These are phyloP conservation scores for Trichosporon asahii DNA, from an alignment of 1,284 basidiomycete species.

Conservation along the genomic window DNA sequence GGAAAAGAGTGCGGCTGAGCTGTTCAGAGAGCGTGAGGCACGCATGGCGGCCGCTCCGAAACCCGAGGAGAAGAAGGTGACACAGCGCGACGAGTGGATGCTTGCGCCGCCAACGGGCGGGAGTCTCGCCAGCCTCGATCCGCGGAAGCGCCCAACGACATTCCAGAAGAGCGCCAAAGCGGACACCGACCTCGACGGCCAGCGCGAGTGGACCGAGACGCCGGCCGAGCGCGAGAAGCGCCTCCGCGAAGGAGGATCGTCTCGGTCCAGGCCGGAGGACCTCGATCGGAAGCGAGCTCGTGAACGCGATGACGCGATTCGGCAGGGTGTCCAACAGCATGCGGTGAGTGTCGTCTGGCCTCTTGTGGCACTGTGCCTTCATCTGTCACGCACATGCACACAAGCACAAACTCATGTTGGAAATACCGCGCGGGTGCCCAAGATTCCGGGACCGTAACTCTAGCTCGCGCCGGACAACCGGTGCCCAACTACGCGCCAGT, in stretches of 20 bases:
- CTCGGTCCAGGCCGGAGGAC: conserved; percentile 61
- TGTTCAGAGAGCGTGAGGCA: conserved; percentile 72
- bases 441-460: background rate
- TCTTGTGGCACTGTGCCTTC: background rate
- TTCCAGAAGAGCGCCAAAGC: conserved; percentile 44
- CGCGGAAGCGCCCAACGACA: conserved; percentile 63
- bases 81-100: conserved; percentile 83
- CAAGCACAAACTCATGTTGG: background rate
- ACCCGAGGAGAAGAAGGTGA: conserved; percentile 1
- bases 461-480: background rate
- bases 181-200: conserved; percentile 53
- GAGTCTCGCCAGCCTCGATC: conserved; percentile 59
- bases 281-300: conserved; percentile 56
- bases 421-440: background rate
- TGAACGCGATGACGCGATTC: conserved; percentile 64
- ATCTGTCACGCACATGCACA: background rate
- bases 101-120: conserved; percentile 77
- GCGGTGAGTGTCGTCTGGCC: conserved; percentile 61
- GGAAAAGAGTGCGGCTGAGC: conserved; percentile 58
- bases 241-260: conserved; percentile 70
- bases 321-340: conserved; percentile 69
- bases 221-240: conserved; percentile 80
- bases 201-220: conserved; percentile 85
- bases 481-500: background rate
- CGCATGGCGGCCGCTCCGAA: conserved; percentile 29